phyloP scores from a whole-genome alignment of 352 stramenopile species.

The Peronospora destructor region DNA sequence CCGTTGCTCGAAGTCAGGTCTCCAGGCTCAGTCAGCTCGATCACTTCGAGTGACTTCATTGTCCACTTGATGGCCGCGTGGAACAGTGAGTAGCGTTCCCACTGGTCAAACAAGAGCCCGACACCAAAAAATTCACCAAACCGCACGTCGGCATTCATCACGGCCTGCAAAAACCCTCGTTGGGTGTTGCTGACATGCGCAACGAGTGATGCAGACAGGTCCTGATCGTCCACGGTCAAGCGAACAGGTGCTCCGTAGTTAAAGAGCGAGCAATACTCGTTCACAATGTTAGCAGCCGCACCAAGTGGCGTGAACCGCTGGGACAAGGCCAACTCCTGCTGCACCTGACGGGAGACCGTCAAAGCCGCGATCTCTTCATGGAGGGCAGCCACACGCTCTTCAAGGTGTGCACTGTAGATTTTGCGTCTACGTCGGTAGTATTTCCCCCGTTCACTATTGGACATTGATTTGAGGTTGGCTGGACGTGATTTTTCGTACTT shows the following conservation, averaged over 20 bases:
- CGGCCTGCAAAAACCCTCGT: slow-evolving; percentile 30
- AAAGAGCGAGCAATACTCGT: slow-evolving; percentile 51
- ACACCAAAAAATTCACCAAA: slow-evolving; percentile 43
- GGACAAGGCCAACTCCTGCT: slow-evolving; percentile 25
- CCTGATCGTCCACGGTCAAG: slow-evolving; percentile 25
- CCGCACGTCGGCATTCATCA: slow-evolving; percentile 32
- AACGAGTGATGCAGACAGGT: slow-evolving; percentile 16
- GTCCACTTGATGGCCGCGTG: slow-evolving; percentile 38
- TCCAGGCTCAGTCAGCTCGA: slow-evolving; percentile 16
- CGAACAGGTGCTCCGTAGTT: slow-evolving; percentile 38
- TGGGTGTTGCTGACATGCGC: slow-evolving; percentile 21
- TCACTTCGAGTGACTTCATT: slow-evolving; percentile 37
- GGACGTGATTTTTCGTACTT: slow-evolving; percentile 1
- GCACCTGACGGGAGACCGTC: slow-evolving; percentile 25
- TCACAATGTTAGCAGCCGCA: slow-evolving; percentile 30
- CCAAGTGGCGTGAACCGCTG: slow-evolving; percentile 16
- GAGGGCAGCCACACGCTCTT: slow-evolving; percentile 32
- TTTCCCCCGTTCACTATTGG: slow-evolving; percentile 60
- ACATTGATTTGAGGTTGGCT: slow-evolving; percentile 42
- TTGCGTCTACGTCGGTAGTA: slow-evolving; percentile 53
- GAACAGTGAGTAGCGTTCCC: slow-evolving; percentile 51
- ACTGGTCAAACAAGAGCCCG: slow-evolving; percentile 38
- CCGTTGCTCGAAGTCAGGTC: slow-evolving; percentile 12
- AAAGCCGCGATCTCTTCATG: slow-evolving; percentile 44
- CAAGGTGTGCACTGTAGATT: slow-evolving; percentile 35